Evolutionary conservation across 805 yeast species (phyloP).

Genomic region (Nakazawaea siamensis): DNA sequence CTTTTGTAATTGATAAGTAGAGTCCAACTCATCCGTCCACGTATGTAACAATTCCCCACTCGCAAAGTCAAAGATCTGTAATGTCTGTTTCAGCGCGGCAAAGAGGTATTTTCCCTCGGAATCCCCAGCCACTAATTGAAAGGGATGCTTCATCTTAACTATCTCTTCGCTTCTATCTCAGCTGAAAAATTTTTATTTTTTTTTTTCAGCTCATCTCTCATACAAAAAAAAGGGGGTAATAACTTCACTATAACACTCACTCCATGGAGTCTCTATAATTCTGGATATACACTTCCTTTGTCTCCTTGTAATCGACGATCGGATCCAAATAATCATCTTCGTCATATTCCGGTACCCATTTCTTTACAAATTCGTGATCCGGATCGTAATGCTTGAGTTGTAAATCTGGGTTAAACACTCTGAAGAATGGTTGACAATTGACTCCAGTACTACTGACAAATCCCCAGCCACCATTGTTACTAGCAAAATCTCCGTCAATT

Average conservation of each 20-base stretch:
- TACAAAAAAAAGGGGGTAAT: neutral
- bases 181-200: slow-evolving; percentile 5
- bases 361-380: slow-evolving; percentile 34
- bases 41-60: slow-evolving; percentile 38
- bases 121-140: slow-evolving; percentile 46
- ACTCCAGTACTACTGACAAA: slow-evolving; percentile 44
- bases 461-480: slow-evolving; percentile 55
- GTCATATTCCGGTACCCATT: slow-evolving; percentile 42
- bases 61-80: slow-evolving; percentile 40
- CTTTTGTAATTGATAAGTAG: slow-evolving; percentile 27
- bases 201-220: neutral
- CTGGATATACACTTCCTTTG: slow-evolving; percentile 34
- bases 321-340: slow-evolving; percentile 33
- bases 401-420: slow-evolving; percentile 43
- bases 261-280: slow-evolving; percentile 28
- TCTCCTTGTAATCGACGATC: slow-evolving; percentile 31
- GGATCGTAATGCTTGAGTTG: slow-evolving; percentile 43
- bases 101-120: slow-evolving; percentile 39
- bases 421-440: slow-evolving; percentile 49
- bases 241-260: neutral
- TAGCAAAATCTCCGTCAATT: slow-evolving; percentile 44
- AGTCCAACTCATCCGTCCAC: slow-evolving; percentile 56
- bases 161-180: neutral
- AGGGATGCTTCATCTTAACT: slow-evolving; percentile 55
- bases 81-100: slow-evolving; percentile 48